Evolutionary conservation across 2,329 filamentous ascomycete species (phyloP).

Genomic region (Neonectria magnoliae): DNA sequence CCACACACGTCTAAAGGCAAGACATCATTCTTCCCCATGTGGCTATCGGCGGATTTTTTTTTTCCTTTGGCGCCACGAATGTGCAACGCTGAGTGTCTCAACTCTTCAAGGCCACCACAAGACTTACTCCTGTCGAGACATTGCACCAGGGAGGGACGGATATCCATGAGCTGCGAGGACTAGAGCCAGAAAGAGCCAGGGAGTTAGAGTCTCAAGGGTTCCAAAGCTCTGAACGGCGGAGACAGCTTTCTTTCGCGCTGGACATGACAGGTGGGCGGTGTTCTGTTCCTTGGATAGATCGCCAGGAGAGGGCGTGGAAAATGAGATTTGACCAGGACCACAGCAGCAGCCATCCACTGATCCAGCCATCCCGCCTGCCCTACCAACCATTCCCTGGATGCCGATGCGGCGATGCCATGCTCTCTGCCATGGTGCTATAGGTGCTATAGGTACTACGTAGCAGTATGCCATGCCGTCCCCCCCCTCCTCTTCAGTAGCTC

Average conservation of each 20-base stretch:
- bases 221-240: too few relatives aligned
- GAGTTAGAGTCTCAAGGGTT: too few relatives aligned
- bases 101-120: not conserved
- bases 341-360: constrained; percentile 10
- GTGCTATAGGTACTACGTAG: too few relatives aligned
- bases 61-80: constrained; percentile 2
- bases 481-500: constrained; percentile 5
- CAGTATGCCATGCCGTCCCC: too few relatives aligned
- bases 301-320: constrained; percentile 7
- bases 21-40: constrained; percentile 36
- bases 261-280: constrained; percentile 10
- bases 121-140: not conserved
- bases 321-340: constrained; percentile 13
- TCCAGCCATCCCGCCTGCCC: constrained; percentile 7
- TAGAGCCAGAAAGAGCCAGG: too few relatives aligned
- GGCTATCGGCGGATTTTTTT: constrained; percentile 27
- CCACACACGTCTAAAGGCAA: constrained; percentile 32
- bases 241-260: not conserved
- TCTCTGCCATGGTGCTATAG: not conserved
- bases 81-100: constrained; percentile 8
- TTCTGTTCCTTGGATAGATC: constrained; percentile 12
- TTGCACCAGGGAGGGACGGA: not conserved
- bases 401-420: constrained; percentile 19
- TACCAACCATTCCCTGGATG: constrained; percentile 14
- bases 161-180: not conserved